Conservation (phyloP, 257 asterid species). For the Mitragyna speciosa region DNA sequence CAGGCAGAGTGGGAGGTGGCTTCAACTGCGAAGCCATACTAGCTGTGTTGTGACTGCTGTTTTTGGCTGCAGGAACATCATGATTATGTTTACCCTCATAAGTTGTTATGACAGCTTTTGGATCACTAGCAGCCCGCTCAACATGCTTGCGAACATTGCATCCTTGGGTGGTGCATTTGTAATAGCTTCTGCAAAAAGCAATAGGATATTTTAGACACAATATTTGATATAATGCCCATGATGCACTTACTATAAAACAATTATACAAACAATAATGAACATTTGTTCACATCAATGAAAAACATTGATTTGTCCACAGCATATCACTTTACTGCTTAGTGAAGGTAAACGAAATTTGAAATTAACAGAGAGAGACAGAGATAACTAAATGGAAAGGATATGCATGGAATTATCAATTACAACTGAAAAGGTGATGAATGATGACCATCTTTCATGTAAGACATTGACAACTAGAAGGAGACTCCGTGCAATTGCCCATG, state of each 20-base stretch:
- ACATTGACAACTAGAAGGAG: neutral
- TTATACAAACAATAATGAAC: neutral
- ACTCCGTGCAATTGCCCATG: slow-evolving; percentile 7
- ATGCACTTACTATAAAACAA: neutral
- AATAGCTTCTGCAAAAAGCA: slow-evolving; percentile 73
- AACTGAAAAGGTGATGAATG: neutral
- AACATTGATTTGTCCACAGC: neutral
- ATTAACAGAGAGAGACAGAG: neutral
- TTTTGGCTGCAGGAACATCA: slow-evolving; percentile 73
- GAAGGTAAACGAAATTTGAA: neutral
- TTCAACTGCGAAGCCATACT: slow-evolving; percentile 51
- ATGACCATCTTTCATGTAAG: neutral
- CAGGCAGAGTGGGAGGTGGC: slow-evolving; percentile 35
- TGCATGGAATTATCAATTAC: neutral
- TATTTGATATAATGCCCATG: neutral
- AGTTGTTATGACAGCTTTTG: slow-evolving; percentile 83
- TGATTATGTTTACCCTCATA: slow-evolving; percentile 89
- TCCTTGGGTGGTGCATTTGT: slow-evolving; percentile 78
- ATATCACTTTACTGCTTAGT: neutral
- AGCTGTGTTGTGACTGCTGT: slow-evolving; percentile 59
- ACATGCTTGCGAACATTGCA: slow-evolving; percentile 93
- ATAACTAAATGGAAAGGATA: neutral
- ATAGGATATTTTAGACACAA: slow-evolving; percentile 10
- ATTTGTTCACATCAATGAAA: neutral
- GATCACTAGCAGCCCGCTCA: slow-evolving; percentile 83